These are phyloP conservation scores for Rhodamnia rubescens DNA, from an alignment of 345 rosid genomes.

Conservation along the genomic window DNA sequence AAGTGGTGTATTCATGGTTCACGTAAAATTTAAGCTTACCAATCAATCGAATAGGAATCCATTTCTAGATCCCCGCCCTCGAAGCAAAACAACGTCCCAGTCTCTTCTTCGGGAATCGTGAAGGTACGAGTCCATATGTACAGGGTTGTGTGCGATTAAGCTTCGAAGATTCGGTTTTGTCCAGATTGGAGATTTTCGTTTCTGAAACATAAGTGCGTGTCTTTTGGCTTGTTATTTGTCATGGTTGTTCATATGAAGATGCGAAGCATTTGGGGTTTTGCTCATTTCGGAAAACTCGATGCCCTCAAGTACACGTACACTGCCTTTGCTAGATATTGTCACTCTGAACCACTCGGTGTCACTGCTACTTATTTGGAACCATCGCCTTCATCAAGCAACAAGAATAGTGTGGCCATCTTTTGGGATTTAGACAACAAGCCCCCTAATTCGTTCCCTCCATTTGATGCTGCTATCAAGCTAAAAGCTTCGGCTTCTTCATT, in stretches of 20 bases:
- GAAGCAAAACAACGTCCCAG: neutral
- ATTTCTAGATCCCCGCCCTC: neutral
- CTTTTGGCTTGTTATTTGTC: neutral
- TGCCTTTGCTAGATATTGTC: neutral
- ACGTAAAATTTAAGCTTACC: neutral
- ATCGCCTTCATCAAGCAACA: neutral
- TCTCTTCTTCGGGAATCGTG: neutral
- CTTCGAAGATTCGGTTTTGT: neutral
- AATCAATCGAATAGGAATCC: neutral
- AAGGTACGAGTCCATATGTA: neutral
- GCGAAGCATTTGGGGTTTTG: neutral
- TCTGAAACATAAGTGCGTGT: neutral
- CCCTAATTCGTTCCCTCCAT: conserved; percentile 53
- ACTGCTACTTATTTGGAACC: neutral
- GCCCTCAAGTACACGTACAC: neutral
- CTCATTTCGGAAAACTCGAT: neutral
- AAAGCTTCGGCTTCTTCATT: conserved; percentile 48
- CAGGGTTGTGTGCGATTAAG: neutral
- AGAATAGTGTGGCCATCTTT: conserved; percentile 46
- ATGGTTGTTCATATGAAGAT: neutral
- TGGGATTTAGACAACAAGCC: conserved; percentile 91
- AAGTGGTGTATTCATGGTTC: neutral
- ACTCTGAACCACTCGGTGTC: neutral
- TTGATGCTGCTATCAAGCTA: conserved; percentile 66
- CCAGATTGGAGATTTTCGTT: neutral